Base-by-base conservation (phyloP, 257 asterid genomes). In the Craterostigma plantagineum region DNA sequence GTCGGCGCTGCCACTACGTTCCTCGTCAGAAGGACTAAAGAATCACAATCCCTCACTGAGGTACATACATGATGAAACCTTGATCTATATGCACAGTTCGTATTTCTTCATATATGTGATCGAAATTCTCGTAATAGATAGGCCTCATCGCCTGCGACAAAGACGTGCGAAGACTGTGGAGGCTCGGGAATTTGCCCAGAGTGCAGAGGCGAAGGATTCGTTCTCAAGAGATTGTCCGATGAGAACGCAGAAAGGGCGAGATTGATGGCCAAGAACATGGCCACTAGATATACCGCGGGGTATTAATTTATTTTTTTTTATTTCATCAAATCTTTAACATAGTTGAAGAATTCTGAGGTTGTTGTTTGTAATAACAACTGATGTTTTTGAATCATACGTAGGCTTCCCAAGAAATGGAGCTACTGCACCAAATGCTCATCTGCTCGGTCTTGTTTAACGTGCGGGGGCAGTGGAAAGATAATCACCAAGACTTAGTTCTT, bases 361-460 rank as follows among this genome's bases (percentile, higher is more conserved):
- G 30, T 36, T 1, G 4, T 36, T 1, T 2, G 4, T 36, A 9
- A 36, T 16, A 4, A 27, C 2, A 50, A 38, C 10, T 8, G 10
- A n/a, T n/a, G n/a, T n/a, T n/a, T n/a, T n/a, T n/a, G n/a, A 12
- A 16, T 18, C 18, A 46, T 16, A n/a, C 11, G 52, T 76, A 77
- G 91, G 64, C 91, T 73, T 55, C 91, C 91, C 0, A 77, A 74
- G 65, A 82, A 82, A 54, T 87, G 95, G 98, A 74, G 98, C 72
- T 87, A 87, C 70, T 87, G 98, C 66, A 68, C 77, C 30, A 87
- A 79, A 63, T 82, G 98, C 68, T 73, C 94, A 0, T 77, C 95
- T 14, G 51, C 76, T 17, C 75, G 98, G 14, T 74, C 91, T 14
- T 87, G 98, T 34, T 63, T 50, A 34, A 65, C 69, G 13, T 87